phyloP scores from a whole-genome alignment of 1,139 yeast genomes.

The Blastobotrys arbuscula region DNA sequence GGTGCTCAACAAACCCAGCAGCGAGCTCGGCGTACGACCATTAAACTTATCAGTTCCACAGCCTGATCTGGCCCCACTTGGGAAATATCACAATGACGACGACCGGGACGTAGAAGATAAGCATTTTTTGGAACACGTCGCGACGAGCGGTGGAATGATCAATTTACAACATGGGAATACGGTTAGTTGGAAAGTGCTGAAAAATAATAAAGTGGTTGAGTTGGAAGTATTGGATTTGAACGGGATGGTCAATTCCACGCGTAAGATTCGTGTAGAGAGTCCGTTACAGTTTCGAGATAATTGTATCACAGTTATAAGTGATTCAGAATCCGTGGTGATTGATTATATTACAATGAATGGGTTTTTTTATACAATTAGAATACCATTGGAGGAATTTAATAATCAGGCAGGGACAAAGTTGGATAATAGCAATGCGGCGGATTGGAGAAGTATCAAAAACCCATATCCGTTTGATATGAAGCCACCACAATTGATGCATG shows the following conservation, averaged over 20 bases:
- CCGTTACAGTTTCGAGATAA: slow-evolving; percentile 21
- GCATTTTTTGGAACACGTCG: slow-evolving; percentile 24
- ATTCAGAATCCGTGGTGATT: slow-evolving; percentile 21
- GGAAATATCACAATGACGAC: slow-evolving; percentile 9
- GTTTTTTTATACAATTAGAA: slow-evolving; percentile 25
- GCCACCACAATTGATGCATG: slow-evolving; percentile 50
- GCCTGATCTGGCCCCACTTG: slow-evolving; percentile 13
- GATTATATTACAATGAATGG: slow-evolving; percentile 27
- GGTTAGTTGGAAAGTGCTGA: slow-evolving; percentile 24
- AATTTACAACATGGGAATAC: slow-evolving; percentile 12
- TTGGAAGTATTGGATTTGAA: slow-evolving; percentile 23
- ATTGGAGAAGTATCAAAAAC: slow-evolving; percentile 29
- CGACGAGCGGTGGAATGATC: slow-evolving; percentile 21
- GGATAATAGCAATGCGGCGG: slow-evolving; percentile 18
- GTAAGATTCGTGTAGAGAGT: slow-evolving; percentile 23
- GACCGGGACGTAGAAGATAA: slow-evolving; percentile 19
- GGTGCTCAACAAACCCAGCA: slow-evolving; percentile 14
- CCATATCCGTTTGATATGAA: slow-evolving; percentile 75
- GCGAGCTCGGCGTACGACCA: slow-evolving; percentile 13
- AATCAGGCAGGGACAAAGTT: slow-evolving; percentile 11
- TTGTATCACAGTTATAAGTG: slow-evolving; percentile 24
- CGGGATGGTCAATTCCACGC: slow-evolving; percentile 8
- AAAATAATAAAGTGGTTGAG: slow-evolving; percentile 21
- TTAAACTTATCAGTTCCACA: slow-evolving; percentile 13
- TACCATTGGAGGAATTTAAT: slow-evolving; percentile 20